Base-by-base conservation (phyloP, 805 yeast species). In the Diddensiella santjacobensis region DNA sequence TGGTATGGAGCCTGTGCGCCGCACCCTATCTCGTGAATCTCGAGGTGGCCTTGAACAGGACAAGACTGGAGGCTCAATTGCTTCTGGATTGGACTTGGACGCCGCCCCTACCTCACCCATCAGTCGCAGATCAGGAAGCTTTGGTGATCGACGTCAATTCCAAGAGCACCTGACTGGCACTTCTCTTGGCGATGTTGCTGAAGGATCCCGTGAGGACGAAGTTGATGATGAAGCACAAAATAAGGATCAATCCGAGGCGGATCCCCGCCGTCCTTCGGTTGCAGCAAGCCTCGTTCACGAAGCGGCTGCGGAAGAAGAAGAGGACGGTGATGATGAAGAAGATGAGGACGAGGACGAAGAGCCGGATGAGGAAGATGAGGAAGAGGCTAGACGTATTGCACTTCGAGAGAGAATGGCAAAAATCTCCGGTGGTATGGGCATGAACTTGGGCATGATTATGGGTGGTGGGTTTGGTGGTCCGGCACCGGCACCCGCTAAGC, bases 391-490 rank as follows among this genome's bases (percentile, higher is more conserved):
- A 48, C 78, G 93, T 58, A 77, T 83, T 42, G 87, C 83, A 4
- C 71, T 91, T 45, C 82, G 95, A 18, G 96, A 86, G 54, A 78
- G 97, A 52, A 91, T 91, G 96, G 98, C 99, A n/a, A 87, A 83
- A 58, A 76, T 91, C 17, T 85, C 97, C 0, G 95, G 96, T 18
- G 89, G 89, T 3, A 76, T 84, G 69, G 80, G 81, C 11, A 58
- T 60, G 54, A 56, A 56, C 6, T 45, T 58, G 51, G 65, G 65
- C n/a, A 55, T 58, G 61, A 52, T 60, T 26, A 58, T 59, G 59
- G 38, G 45, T 5, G 56, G 52, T 3, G 54, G 54, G 17, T 47
- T 54, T 18, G 74, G 70, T 42, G 56, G 58, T 33, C 66, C 71
- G 6, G 54, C 63, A 15, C 47, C 68, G 3, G 42, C 61, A 13